Evolutionary conservation across 1,284 basidiomycete species (phyloP).

Genomic region (Termitomyces sp.): DNA sequence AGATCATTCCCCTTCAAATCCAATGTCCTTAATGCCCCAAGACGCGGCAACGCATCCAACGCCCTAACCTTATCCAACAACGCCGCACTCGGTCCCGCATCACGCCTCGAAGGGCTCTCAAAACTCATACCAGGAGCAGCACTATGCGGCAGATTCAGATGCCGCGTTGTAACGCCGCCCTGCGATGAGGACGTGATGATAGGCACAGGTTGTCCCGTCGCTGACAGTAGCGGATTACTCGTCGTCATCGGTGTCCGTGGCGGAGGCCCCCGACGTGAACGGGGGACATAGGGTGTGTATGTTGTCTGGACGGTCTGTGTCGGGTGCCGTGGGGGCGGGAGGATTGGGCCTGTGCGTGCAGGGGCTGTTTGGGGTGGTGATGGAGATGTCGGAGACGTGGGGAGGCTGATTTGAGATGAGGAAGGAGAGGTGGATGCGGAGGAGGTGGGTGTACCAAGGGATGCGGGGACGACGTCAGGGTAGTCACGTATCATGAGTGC

Average conservation of each 20-base stretch:
- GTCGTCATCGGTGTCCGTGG: conserved; percentile 21
- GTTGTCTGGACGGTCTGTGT: conserved; percentile 56
- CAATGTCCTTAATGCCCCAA: conserved; percentile 83
- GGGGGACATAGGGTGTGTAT: conserved; percentile 77
- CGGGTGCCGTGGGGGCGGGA: conserved; percentile 59
- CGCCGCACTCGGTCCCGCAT: conserved; percentile 65
- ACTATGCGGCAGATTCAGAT: conserved; percentile 31
- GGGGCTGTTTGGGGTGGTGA: conserved; percentile 14
- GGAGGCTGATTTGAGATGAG: conserved; percentile 26
- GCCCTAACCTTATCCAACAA: conserved; percentile 77
- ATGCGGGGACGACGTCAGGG: conserved; percentile 63
- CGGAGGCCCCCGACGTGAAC: conserved; percentile 41
- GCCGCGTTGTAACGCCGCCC: conserved; percentile 74
- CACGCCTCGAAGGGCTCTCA: conserved; percentile 21
- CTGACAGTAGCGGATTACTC: conserved; percentile 42
- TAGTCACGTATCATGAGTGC: conserved; percentile 95
- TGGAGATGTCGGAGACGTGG: conserved; percentile 21
- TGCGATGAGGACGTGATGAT: conserved; percentile 72
- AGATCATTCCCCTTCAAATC: conserved; percentile 93
- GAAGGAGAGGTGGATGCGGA: conserved; percentile 31
- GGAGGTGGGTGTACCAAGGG: conserved; percentile 28
- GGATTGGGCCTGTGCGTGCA: conserved; percentile 37
- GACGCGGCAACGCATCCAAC: conserved; percentile 76
- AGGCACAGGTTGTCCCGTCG: conserved; percentile 54
- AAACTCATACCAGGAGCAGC: conserved; percentile 8